Evolutionary conservation across 768 basidiomycete species (phyloP).

Genomic region (Naganishia friedmannii): DNA sequence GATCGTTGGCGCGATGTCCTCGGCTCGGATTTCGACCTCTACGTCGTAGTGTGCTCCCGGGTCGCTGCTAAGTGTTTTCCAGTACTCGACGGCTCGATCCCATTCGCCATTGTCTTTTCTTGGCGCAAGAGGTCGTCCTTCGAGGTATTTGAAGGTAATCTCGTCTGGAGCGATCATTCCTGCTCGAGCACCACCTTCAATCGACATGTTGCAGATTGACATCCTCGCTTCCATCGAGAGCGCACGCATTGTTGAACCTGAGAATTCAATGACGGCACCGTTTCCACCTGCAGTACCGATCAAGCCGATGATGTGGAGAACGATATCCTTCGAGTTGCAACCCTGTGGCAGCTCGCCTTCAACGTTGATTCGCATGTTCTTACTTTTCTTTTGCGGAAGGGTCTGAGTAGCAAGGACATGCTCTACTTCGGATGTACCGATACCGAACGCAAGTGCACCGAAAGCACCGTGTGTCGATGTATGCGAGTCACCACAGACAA

Average conservation of each 20-base stretch:
- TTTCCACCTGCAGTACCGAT: conserved; percentile 93
- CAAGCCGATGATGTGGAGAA: conserved; percentile 81
- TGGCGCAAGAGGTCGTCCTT: conserved; percentile 74
- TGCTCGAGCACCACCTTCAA: conserved; percentile 86
- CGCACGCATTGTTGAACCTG: conserved; percentile 78
- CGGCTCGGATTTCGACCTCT: conserved; percentile 73
- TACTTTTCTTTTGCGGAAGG: conserved; percentile 76
- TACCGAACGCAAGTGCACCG: conserved; percentile 87
- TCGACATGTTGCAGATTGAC: conserved; percentile 82
- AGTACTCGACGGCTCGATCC: conserved; percentile 81
- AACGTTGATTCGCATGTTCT: conserved; percentile 89
- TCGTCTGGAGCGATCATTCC: conserved; percentile 92
- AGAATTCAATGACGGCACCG: conserved; percentile 85
- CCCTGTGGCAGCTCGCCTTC: conserved; percentile 77
- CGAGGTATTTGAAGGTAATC: conserved; percentile 77
- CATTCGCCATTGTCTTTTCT: conserved; percentile 64
- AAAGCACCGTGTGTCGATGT: conserved; percentile 92
- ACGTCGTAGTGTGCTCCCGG: conserved; percentile 79
- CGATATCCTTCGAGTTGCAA: conserved; percentile 81
- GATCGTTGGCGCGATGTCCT: conserved; percentile 82
- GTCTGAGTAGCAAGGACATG: conserved; percentile 92
- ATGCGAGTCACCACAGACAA: conserved; percentile 88
- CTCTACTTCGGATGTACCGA: conserved; percentile 90
- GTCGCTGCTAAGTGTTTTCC: conserved; percentile 74
- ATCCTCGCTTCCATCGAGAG: conserved; percentile 86